Evolutionary conservation across 352 stramenopile species (phyloP), one percentile per base, ranked within the genome.

Genomic region (Ophiocytium majus): DNA sequence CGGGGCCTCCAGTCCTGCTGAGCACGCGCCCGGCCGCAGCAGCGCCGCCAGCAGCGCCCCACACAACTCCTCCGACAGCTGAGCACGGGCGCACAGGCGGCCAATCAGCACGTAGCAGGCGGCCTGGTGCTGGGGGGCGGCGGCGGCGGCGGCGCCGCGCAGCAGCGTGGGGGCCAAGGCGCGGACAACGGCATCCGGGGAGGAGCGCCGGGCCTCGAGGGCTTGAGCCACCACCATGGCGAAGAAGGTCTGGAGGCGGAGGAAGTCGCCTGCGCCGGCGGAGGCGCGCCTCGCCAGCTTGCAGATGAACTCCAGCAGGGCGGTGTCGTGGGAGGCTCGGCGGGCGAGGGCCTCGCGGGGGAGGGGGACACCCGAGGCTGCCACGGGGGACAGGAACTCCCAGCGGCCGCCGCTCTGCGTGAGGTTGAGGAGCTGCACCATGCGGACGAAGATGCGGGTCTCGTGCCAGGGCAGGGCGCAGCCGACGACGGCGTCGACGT

Each of bases 401-500:
- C 84, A 88, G 37, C 81, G 86, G 32, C 9, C 64, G n/a, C 35
- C 32, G 35, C 14, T 17, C 35, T 78, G 66, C 57, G 78, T 83
- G 0, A 88, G 71, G 50, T 82, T 90, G 28, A 86, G 87, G 0
- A 91, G 80, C 28, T 90, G 86, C 0, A 91, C 78, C 37, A 91
- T 86, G n/a, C 85, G 83, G n/a, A 75, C 86, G 75, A 91, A 91
- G 33, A 90, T 84, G 31, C 90, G 87, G 10, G 85, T 89, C 31
- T 90, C 85, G 78, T 91, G 89, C 76, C 79, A 88, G 0, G 88
- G 84, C 0, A 91, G 50, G 33, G 89, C 86, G 57, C 82, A 86
- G 64, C 79, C 66, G 49, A 91, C 49, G 0, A 91, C 71, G 33
- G 63, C 75, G 33, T 91, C 85, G 0, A 87, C 81, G 82, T 91